Evolutionary conservation across 139 green algal genomes (phyloP), one percentile per base, ranked within the genome.

Genomic region (Micromonas commoda): DNA sequence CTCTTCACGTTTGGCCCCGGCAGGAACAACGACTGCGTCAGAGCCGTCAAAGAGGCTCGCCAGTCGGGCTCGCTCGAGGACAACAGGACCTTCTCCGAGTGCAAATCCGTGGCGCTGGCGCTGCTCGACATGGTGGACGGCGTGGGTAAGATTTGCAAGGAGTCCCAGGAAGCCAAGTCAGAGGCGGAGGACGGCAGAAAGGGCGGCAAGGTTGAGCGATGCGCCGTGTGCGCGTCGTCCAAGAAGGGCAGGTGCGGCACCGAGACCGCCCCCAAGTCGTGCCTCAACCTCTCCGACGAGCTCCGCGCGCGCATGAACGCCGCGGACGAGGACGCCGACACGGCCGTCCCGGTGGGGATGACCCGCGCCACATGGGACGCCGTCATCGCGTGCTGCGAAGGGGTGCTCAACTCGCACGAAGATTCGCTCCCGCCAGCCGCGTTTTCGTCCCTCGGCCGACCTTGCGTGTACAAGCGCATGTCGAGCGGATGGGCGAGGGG

Each of bases 231-330:
- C 29, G 33, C 32, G 29, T 33, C 26, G 13, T n/a, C 13, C 3
- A 71, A 71, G 29, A 71, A 71, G 29, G 64, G 64, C 33, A 26
- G 64, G 45, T 71, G 64, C 64, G 64, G 64, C 28, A 71, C 64
- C 28, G 64, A 71, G 64, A 71, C 26, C 28, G 64, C 64, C 4
- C 64, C 64, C 3, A 35, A 38, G 16, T 71, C 64, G 26, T 71
- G 64, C 28, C 64, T 71, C 9, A 57, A 57, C 16, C 45, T 57
- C 45, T 16, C 45, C 9, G 45, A 57, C 45, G 45, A 9, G 45
- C 9, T 57, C 9, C 9, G 16, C 45, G 45, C 9, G 45, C 9
- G 45, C 45, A 16, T 57, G 9, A 16, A 16, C 45, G 45, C 9
- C 9, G 45, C 9, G 9, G 45, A 16, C 45, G 45, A 16, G 9